A percentile compares a stretch with the other conserved stretches of the same genome.
Evolutionary conservation across 2,329 filamentous ascomycete species (phyloP).

Genomic region (Ophiocordyceps unilateralis): DNA sequence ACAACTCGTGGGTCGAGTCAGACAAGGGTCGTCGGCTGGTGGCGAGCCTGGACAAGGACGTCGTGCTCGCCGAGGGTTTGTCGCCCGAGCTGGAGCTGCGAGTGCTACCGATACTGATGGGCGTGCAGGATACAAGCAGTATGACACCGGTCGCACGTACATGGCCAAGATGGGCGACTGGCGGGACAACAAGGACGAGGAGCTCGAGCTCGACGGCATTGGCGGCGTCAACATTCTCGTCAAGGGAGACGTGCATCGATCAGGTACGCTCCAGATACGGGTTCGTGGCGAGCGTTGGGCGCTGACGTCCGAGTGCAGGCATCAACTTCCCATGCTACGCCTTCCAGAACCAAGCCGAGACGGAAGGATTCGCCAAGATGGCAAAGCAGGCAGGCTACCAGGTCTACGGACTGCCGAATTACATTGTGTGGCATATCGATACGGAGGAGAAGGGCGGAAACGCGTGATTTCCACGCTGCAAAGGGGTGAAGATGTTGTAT

Average conservation of each 20-base stretch:
- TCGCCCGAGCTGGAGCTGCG: background rate
- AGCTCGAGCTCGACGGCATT: constrained; percentile 86
- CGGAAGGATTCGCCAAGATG: constrained; percentile 98
- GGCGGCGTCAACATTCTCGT: constrained; percentile 95
- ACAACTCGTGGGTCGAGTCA: constrained; percentile 97
- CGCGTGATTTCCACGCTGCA: constrained; percentile 17
- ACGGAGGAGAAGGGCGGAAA: constrained; percentile 91
- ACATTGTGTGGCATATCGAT: constrained; percentile 97
- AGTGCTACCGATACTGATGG: constrained; percentile 5
- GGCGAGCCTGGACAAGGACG: constrained; percentile 57
- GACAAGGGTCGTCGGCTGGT: constrained; percentile 64
- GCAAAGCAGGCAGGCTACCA: constrained; percentile 88
- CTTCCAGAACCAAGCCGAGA: constrained; percentile 98
- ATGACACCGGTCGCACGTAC: constrained; percentile 74
- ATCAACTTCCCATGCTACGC: constrained; percentile 96
- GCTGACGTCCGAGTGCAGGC: constrained; percentile 30
- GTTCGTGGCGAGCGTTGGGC: background rate
- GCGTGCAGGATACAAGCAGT: constrained; percentile 68
- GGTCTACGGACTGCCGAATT: constrained; percentile 86
- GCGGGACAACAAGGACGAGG: constrained; percentile 78
- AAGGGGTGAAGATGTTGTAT: no score
- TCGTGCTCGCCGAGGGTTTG: constrained; percentile 76
- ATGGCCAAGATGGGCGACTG: constrained; percentile 88
- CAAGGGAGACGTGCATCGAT: constrained; percentile 92
- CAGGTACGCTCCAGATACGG: constrained; percentile 35